Base-by-base conservation (phyloP, 208 protist genomes). In the Crithidia bombi region DNA sequence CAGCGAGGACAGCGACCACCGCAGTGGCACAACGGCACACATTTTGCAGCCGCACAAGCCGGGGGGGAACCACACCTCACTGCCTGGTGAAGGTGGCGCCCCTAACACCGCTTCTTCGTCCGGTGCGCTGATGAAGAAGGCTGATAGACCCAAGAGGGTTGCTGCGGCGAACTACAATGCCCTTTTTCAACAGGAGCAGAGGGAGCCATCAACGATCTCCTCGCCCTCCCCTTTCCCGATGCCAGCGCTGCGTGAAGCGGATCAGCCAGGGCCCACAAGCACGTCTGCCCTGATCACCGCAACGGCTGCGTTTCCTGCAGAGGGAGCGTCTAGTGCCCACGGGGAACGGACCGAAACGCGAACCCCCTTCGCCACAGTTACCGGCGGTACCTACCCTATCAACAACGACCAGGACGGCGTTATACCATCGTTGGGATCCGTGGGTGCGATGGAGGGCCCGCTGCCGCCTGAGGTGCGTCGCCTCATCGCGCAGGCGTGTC, bases 391-490 rank as follows among this genome's bases (percentile, higher is more conserved):
- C n/a, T n/a, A n/a, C n/a, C n/a, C n/a, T n/a, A n/a, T n/a, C n/a
- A 49, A 19, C 44, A 49, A 1, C 32, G n/a, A 5, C 23, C 5
- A 23, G 2, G 10, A 3, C 30, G 30, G 3, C 39, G 56, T 10
- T 14, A 15, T 9, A 1, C 11, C n/a, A 4, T n/a, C 38, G 38
- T 21, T 33, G 15, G 38, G 23, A 2, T 5, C 5, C 17, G 14
- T 26, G 19, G 54, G 57, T 65, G 56, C 47, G 6, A 41, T 87
- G 44, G 89, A 94, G 59, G 89, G 89, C 12, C 89, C 89, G 23
- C 69, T 94, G 35, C 89, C 89, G 19, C 75, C 89, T 0, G 89
- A 91, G 36, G 82, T 94, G 54, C 89, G 89, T 17, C 73, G 76
- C 47, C 84, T 94, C 38, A 91, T 94, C 51, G 68, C 79, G 14